These are phyloP conservation scores for Phytopythium kandeliae DNA, from an alignment of 352 stramenopile species.

Conservation along the genomic window DNA sequence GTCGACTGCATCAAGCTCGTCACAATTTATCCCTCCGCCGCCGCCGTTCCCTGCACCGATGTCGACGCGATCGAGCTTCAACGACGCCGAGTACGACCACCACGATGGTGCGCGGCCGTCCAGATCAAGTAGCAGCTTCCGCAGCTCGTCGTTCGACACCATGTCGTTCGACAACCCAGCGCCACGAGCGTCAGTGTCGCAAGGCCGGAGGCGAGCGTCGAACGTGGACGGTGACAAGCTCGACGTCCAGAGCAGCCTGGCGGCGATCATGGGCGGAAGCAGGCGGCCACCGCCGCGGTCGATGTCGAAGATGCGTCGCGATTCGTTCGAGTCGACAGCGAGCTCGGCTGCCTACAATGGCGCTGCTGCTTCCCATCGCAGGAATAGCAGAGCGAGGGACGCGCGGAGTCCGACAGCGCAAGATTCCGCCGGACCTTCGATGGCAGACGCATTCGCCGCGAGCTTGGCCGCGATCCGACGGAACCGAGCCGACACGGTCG, in stretches of 20 bases:
- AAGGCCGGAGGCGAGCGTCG: conserved; percentile 30
- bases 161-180: conserved; percentile 25
- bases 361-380: conserved; percentile 1
- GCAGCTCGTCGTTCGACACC: conserved; percentile 45
- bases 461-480: conserved; percentile 70
- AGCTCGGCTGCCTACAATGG: conserved; percentile 20
- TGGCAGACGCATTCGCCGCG: conserved; percentile 65
- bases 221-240: conserved; percentile 35
- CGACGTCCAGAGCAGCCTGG: conserved; percentile 47
- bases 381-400: conserved; percentile 3
- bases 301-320: conserved; percentile 19
- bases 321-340: conserved; percentile 51
- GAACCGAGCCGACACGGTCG: conserved; percentile 59
- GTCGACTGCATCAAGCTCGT: conserved; percentile 24
- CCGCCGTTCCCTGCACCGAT: conserved; percentile 26
- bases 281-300: conserved; percentile 16
- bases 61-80: conserved; percentile 20
- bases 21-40: conserved; percentile 31
- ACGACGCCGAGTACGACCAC: conserved; percentile 17
- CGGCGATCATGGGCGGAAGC: conserved; percentile 55
- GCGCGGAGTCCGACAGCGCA: background rate
- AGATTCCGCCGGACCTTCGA: conserved; percentile 18
- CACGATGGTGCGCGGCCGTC: conserved; percentile 26
- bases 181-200: conserved; percentile 39
- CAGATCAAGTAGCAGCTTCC: conserved; percentile 44